phyloP scores from a whole-genome alignment of 805 yeast genomes.

The Wickerhamomyces sydowiorum region DNA sequence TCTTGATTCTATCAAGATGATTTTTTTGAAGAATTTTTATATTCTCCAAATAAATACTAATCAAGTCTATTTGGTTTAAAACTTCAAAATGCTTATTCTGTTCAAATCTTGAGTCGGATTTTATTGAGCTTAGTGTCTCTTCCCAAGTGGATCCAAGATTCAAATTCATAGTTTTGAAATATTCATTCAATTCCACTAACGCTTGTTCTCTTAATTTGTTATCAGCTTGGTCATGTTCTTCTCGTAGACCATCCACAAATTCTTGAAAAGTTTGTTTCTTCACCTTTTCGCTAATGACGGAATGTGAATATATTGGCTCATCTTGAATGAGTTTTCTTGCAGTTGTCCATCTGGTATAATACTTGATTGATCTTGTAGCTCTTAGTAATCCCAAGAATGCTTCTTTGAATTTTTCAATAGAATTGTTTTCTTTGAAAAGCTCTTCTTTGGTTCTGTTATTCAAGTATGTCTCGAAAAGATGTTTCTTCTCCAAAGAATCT shows the following conservation, averaged over 20 bases:
- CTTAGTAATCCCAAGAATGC: conserved; percentile 47
- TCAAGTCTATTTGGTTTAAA: conserved; percentile 54
- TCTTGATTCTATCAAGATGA: conserved; percentile 17
- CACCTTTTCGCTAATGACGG: conserved; percentile 52
- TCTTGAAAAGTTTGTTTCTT: conserved; percentile 49
- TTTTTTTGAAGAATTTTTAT: conserved; percentile 23
- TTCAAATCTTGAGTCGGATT: conserved; percentile 44
- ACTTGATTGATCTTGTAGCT: conserved; percentile 37
- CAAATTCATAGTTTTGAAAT: conserved; percentile 34
- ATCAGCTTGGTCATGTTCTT: conserved; percentile 19
- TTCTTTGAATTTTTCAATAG: conserved; percentile 48
- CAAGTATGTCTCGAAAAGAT: conserved; percentile 60
- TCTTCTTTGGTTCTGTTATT: conserved; percentile 45
- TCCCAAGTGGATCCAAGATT: conserved; percentile 16
- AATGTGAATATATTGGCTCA: conserved; percentile 61
- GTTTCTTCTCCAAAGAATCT: conserved; percentile 56
- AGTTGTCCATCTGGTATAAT: conserved; percentile 61
- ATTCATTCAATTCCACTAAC: conserved; percentile 43
- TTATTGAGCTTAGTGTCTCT: conserved; percentile 7
- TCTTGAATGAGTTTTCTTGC: conserved; percentile 46
- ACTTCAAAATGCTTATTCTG: conserved; percentile 51
- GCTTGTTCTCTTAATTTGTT: conserved; percentile 39
- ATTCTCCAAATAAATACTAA: conserved; percentile 41
- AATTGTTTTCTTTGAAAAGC: conserved; percentile 43
- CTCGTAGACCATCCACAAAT: conserved; percentile 37